Evolutionary conservation across 371 early-diverging fungal genomes (phyloP).

Genomic region (Umbelopsis sp.): DNA sequence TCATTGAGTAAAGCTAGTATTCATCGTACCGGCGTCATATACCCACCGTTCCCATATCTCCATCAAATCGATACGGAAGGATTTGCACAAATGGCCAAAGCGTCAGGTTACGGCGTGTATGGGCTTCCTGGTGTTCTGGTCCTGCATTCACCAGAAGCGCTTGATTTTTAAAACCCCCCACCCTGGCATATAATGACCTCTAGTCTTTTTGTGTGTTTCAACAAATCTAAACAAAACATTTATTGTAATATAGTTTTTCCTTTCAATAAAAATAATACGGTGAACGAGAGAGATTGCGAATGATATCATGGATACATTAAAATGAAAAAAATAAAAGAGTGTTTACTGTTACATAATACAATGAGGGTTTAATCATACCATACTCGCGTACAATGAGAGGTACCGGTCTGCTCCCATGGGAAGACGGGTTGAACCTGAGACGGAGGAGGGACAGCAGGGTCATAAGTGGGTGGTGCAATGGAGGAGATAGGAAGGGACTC

Average conservation of each 20-base stretch:
- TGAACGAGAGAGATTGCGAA: no score
- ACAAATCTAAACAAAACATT: not conserved
- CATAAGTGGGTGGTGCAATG: not conserved
- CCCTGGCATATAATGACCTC: not conserved
- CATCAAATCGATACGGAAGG: conserved; percentile 65
- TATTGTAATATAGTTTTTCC: conserved; percentile 1
- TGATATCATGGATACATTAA: no score
- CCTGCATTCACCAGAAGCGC: conserved; percentile 20
- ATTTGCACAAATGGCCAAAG: conserved; percentile 58
- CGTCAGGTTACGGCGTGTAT: conserved; percentile 44
- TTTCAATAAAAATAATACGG: not conserved
- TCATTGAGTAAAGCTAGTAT: conserved; percentile 52
- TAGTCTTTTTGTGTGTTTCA: no score
- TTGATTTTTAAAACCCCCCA: not conserved
- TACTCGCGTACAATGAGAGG: not conserved
- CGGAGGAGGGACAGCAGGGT: conserved; percentile 5
- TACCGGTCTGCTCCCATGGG: not conserved
- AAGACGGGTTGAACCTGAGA: not conserved
- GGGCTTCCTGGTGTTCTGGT: conserved; percentile 44
- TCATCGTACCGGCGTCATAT: conserved; percentile 54
- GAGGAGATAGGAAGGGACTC: conserved; percentile 6
- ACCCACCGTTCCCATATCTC: conserved; percentile 48
- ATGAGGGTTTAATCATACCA: conserved; percentile 3
- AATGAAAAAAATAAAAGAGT: no score
- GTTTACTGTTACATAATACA: no score